Percentiles rank a stretch among this genome's conserved stretches.
These are phyloP conservation scores for Myriosclerotinia scirpicola DNA, from an alignment of 2,329 filamentous ascomycete species.

Conservation along the genomic window DNA sequence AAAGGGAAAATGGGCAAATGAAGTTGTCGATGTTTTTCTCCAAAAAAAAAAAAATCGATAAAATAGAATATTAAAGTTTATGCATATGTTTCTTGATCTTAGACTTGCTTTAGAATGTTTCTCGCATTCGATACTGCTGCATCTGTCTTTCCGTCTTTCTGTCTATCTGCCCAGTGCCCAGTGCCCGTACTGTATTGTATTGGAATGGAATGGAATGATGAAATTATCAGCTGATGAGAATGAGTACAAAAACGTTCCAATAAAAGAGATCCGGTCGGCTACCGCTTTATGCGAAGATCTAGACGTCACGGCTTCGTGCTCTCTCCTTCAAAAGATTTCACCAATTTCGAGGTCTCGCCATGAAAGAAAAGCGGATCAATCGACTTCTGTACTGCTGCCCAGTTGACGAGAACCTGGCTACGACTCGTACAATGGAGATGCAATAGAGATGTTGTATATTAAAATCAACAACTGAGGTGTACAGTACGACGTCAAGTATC, in stretches of 20 bases:
- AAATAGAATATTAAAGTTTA: background rate
- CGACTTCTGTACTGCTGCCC: constrained; percentile 22
- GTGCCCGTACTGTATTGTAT: too few relatives aligned
- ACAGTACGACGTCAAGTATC: constrained; percentile 2
- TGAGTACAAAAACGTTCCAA: constrained; percentile 12
- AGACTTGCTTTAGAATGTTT: background rate
- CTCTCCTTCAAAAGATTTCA: background rate
- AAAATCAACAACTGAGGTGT: background rate
- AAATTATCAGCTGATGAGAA: constrained; percentile 17
- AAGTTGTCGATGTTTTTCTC: constrained; percentile 1
- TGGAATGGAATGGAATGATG: background rate
- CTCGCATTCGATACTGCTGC: constrained; percentile 1
- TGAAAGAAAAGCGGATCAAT: constrained; percentile 21
- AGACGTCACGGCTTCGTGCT: constrained; percentile 18
- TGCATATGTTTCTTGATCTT: background rate
- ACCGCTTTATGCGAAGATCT: constrained; percentile 23
- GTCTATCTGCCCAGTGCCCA: too few relatives aligned
- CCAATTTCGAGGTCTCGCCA: constrained; percentile 6
- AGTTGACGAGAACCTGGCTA: constrained; percentile 25
- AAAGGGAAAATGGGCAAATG: constrained; percentile 1
- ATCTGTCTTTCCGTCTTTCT: too few relatives aligned
- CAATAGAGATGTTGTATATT: background rate
- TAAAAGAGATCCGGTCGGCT: constrained; percentile 19
- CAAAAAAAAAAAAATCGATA: background rate
- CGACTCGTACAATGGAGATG: constrained; percentile 1